Base-by-base conservation (phyloP, 2,329 filamentous ascomycete species). In the Podosphaera aphanis region DNA sequence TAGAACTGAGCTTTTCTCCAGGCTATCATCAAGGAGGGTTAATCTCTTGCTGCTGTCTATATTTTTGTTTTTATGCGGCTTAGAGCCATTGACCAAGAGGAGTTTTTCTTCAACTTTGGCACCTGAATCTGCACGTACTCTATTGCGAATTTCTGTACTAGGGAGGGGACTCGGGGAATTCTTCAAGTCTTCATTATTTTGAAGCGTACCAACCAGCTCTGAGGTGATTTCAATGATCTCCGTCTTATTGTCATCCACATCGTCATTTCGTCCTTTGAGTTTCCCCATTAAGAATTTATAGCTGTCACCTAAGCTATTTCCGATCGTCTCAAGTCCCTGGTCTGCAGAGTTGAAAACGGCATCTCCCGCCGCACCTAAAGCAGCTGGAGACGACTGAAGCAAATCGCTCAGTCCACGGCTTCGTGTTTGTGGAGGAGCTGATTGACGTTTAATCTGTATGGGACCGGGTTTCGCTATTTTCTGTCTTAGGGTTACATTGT, bases 281-380 rank as follows among this genome's bases (percentile, higher is more conserved):
- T 85, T 83, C 15, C 88, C 88, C 46, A 98, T 75, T 20, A 98
- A 66, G 59, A 95, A 93, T 49, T 85, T 90, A 63, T 94, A 92
- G 59, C 85, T 94, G 56, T 83, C 85, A 49, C 88, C 86, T 3
- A 95, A 66, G 42, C 84, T 92, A 56, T 73, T 86, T 50, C 88
- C 83, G 52, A 98, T 93, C 31, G 78, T 92, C 58, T 94, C 93
- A 51, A 95, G 68, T 1, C 86, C 74, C 59, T 93, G 85, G 57
- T 98, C 90, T 10, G 90, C 90, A 0, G 84, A 86, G 53, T 73
- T 85, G 49, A 93, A 73, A 21, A 93, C 76, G 1, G 82, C 81
- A 59, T 93, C 88, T 49, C 82, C 82, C 38, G 84, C 83, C 27
- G 77, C 81, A 49, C 81, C 81, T 46, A 94, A 71, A 2, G 83